Base-by-base conservation (phyloP, 345 rosid genomes). In the Brassica juncea region DNA sequence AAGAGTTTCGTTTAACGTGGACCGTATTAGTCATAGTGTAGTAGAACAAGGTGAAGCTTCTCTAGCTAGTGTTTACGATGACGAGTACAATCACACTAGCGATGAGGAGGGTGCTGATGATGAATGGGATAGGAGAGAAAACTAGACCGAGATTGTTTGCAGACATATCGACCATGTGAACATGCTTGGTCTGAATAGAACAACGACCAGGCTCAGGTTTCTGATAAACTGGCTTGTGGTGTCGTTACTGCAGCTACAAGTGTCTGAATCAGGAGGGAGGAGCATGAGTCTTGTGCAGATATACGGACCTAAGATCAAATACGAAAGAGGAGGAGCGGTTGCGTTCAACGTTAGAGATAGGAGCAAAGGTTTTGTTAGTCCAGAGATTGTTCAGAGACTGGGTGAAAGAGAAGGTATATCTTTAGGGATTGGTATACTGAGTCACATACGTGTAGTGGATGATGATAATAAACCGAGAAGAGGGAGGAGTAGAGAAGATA, bases 251-350 rank as follows among this genome's bases (percentile, higher is more conserved):
- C 98, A 91, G 66, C 90, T 93, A 39, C 86, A 84, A 75, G 63
- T 88, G n/a, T 85, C 86, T 10, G 73, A 77, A 66, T 70, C 92
- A 9, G 84, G 73, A 39, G 84, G 80, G 7, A 80, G 23, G 16
- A 78, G 81, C 58, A 87, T 79, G 68, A 83, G 81, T 68, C 98
- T 95, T 67, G 97, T 95, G 70, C 93, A 93, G 76, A 91, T 95
- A 15, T 95, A 93, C 80, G 99, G 99, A 28, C 98, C 99, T 0
- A 95, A 95, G 82, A 91, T 95, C 71, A 95, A 95, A 74, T 93
- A 93, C 9, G 99, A 93, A 82, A 90, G 99, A 81, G 99, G 99
- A 66, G 98, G 97, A 21, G 94, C 99, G 0, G 92, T 95, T 60
- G 96, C 99, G 34, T 95, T 95, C 84, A 95, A 93, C 60, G 79